These are phyloP conservation scores for Rhizoclosmatium sp. DNA, from an alignment of 192 early-diverging fungal species.

Conservation along the genomic window DNA sequence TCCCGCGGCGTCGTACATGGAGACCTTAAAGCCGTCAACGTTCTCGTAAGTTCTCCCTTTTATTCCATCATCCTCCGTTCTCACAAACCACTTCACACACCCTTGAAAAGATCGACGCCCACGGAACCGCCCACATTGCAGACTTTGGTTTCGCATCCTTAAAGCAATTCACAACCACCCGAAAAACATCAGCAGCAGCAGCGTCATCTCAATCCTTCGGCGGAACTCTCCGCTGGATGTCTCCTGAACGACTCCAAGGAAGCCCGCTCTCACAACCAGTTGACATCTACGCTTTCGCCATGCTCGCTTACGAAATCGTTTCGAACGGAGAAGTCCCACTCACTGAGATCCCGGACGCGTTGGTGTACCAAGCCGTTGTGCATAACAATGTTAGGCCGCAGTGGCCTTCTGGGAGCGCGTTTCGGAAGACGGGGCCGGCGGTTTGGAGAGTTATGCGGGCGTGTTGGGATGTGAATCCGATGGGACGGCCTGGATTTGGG, in stretches of 20 bases:
- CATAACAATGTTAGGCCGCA: constrained; percentile 12
- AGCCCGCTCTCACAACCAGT: constrained; percentile 16
- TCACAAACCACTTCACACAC: too few species aligned
- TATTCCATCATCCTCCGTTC: too few species aligned
- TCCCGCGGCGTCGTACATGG: constrained; percentile 40
- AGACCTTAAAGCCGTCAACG: constrained; percentile 51
- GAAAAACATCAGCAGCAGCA: constrained; percentile 11
- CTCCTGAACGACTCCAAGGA: constrained; percentile 43
- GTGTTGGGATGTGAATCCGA: constrained; percentile 36
- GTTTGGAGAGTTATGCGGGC: constrained; percentile 2
- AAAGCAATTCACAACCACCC: constrained; percentile 36
- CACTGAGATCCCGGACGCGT: constrained; percentile 24
- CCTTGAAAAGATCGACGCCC: constrained; percentile 30
- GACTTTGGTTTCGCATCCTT: constrained; percentile 47
- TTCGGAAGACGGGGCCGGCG: too few species aligned
- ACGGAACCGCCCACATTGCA: constrained; percentile 34
- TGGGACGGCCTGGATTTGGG: constrained; percentile 24
- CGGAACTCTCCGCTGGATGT: constrained; percentile 45
- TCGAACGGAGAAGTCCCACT: constrained; percentile 35
- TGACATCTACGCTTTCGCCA: constrained; percentile 44
- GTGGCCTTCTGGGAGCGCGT: not conserved
- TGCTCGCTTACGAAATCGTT: constrained; percentile 38
- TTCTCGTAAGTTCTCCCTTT: constrained; percentile 30
- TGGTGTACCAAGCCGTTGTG: constrained; percentile 36
- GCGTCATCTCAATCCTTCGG: constrained; percentile 7